A percentile compares a stretch with the other conserved stretches of the same genome.
These are phyloP conservation scores for Brettanomyces sp. DNA, from an alignment of 805 yeast genomes.

Conservation along the genomic window DNA sequence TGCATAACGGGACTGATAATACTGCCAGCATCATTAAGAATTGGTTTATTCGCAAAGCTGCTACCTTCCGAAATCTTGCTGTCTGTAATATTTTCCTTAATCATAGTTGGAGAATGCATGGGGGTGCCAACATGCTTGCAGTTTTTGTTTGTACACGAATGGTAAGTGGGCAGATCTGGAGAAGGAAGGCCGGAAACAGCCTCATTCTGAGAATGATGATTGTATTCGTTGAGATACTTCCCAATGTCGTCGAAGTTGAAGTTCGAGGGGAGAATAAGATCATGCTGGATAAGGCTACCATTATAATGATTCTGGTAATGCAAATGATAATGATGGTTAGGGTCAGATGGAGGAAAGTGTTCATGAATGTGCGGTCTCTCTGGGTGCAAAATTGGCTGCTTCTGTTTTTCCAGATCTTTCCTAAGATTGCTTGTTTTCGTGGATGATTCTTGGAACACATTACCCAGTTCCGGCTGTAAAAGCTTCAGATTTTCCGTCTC, in stretches of 20 bases:
- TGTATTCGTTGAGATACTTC: constrained; percentile 11
- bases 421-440: constrained; percentile 4
- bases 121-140: background rate
- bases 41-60: background rate
- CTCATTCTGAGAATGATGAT: constrained; percentile 13
- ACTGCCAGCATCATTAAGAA: background rate
- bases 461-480: constrained; percentile 3
- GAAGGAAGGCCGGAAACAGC: background rate
- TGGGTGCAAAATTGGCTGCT: background rate
- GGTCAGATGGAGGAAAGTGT: constrained; percentile 1
- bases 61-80: background rate
- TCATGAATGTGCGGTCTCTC: constrained; percentile 1
- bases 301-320: constrained; percentile 20
- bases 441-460: background rate
- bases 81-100: no score
- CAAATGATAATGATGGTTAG: constrained; percentile 21
- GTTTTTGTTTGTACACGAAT: background rate
- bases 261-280: constrained; percentile 18
- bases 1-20: constrained; percentile 9
- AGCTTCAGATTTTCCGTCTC: background rate
- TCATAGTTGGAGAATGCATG: background rate
- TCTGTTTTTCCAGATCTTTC: background rate
- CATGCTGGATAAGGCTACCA: constrained; percentile 19
- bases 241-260: background rate
- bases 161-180: background rate